Evolutionary conservation across 352 stramenopile genomes (phyloP).

Genomic region (Bremia lactucae): DNA sequence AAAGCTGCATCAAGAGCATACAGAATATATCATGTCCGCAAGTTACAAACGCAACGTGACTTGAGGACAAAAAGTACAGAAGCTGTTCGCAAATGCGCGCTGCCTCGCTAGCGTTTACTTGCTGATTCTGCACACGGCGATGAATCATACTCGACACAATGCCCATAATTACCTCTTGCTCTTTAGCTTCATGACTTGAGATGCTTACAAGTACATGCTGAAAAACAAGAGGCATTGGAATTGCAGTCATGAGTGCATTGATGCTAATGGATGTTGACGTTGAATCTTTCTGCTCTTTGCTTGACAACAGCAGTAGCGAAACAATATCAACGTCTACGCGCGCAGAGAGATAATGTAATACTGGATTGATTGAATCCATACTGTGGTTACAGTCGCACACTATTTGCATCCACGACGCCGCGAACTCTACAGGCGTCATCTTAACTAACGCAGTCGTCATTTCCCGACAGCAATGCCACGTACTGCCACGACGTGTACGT

Average conservation of each 20-base stretch:
- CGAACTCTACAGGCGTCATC: constrained; percentile 18
- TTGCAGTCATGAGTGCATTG: constrained; percentile 10
- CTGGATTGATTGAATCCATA: constrained; percentile 17
- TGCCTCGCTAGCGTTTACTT: constrained; percentile 13
- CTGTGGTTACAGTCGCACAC: constrained; percentile 21
- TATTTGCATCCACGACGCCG: constrained; percentile 26
- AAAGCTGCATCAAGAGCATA: constrained; percentile 24
- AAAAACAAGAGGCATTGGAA: constrained; percentile 17
- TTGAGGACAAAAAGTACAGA: constrained; percentile 29
- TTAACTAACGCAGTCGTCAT: constrained; percentile 15
- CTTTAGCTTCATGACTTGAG: constrained; percentile 6
- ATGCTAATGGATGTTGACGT: neutral
- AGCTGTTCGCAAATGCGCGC: constrained; percentile 38
- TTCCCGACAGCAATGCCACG: constrained; percentile 19
- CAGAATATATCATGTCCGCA: constrained; percentile 13
- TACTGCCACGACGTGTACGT: no score
- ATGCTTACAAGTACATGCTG: constrained; percentile 22
- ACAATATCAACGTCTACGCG: constrained; percentile 36
- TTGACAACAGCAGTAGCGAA: constrained; percentile 5
- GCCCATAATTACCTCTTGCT: constrained; percentile 12
- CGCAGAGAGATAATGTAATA: constrained; percentile 45
- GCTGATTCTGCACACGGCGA: constrained; percentile 1
- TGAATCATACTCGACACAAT: constrained; percentile 9
- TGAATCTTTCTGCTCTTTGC: constrained; percentile 3
- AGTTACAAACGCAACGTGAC: neutral